Evolutionary conservation across 2,329 filamentous ascomycete genomes (phyloP).

Genomic region (Fusarium tanahbumbuense): DNA sequence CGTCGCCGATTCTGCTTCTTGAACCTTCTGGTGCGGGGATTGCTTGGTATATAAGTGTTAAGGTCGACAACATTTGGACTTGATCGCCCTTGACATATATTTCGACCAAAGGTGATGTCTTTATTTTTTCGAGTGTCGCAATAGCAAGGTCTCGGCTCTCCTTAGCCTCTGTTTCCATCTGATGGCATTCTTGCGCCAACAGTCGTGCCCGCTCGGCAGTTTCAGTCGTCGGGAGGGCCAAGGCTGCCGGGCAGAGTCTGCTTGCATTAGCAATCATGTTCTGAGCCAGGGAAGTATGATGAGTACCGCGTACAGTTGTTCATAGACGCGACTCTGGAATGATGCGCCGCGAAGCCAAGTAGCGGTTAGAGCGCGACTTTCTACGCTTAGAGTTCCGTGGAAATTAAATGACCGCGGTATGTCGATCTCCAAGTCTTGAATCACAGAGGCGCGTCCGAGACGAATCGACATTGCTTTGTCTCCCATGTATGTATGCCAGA

Average conservation of each 20-base stretch:
- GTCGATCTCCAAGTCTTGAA: conserved; percentile 70
- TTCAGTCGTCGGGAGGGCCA: conserved; percentile 54
- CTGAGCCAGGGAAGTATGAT: accelerated
- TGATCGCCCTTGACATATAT: conserved; percentile 61
- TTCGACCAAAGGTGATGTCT: conserved; percentile 56
- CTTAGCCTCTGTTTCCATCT: conserved; percentile 51
- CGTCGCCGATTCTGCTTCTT: conserved; percentile 58
- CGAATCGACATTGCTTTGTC: conserved; percentile 69
- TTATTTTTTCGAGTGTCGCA: conserved; percentile 52
- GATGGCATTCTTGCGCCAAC: conserved; percentile 54
- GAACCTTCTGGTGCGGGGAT: conserved; percentile 60
- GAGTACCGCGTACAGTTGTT: conserved; percentile 53
- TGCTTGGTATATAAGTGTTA: conserved; percentile 65
- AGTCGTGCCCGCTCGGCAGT: conserved; percentile 54
- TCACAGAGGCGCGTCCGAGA: conserved; percentile 67
- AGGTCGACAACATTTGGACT: conserved; percentile 59
- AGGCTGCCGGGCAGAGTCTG: conserved; percentile 63
- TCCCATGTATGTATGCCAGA: conserved; percentile 66
- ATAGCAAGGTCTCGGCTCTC: conserved; percentile 51
- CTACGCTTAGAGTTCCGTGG: conserved; percentile 54
- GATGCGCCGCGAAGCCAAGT: conserved; percentile 56
- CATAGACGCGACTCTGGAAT: conserved; percentile 67
- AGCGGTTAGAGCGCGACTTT: conserved; percentile 56
- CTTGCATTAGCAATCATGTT: conserved; percentile 5
- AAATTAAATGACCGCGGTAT: conserved; percentile 58